phyloP scores from a whole-genome alignment of 345 rosid species.

The Ceriops decandra region DNA sequence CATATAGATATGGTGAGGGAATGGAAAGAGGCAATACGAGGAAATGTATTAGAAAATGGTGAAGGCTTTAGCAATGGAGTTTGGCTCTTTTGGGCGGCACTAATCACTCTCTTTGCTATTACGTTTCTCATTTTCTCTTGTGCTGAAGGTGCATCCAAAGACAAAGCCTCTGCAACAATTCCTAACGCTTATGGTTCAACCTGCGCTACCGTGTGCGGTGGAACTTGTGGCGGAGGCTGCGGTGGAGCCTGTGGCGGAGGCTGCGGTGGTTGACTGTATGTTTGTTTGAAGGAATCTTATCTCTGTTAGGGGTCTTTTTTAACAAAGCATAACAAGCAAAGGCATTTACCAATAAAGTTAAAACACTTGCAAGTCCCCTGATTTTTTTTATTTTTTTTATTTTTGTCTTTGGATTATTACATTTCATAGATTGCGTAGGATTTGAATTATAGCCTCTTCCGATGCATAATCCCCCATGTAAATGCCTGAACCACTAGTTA shows the following conservation, averaged over 20 bases:
- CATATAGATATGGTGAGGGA: conserved; percentile 28
- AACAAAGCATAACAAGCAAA: too few species aligned
- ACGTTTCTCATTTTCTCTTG: conserved; percentile 38
- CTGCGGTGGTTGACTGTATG: too few species aligned
- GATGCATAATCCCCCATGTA: too few species aligned
- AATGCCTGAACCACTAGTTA: too few species aligned
- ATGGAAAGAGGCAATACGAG: conserved; percentile 15
- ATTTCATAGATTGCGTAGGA: too few species aligned
- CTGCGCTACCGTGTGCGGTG: conserved; percentile 46
- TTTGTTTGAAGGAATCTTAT: too few species aligned
- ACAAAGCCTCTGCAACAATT: conserved; percentile 29
- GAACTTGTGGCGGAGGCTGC: conserved; percentile 23
- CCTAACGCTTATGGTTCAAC: conserved; percentile 26
- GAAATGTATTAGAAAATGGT: conserved; percentile 1
- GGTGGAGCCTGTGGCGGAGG: conserved; percentile 25
- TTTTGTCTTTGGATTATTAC: too few species aligned
- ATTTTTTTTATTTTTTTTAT: too few species aligned
- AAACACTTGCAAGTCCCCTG: too few species aligned
- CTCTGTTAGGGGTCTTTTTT: too few species aligned
- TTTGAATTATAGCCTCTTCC: too few species aligned
- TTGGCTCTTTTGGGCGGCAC: conserved; percentile 30
- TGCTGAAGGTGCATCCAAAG: conserved; percentile 50
- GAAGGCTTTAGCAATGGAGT: conserved; percentile 14
- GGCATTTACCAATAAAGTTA: too few species aligned
- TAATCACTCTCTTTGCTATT: conserved; percentile 34